Evolutionary conservation across 75 land plant genomes (phyloP), one percentile per base, ranked within the genome.

Genomic region (Pinus albicaulis): DNA sequence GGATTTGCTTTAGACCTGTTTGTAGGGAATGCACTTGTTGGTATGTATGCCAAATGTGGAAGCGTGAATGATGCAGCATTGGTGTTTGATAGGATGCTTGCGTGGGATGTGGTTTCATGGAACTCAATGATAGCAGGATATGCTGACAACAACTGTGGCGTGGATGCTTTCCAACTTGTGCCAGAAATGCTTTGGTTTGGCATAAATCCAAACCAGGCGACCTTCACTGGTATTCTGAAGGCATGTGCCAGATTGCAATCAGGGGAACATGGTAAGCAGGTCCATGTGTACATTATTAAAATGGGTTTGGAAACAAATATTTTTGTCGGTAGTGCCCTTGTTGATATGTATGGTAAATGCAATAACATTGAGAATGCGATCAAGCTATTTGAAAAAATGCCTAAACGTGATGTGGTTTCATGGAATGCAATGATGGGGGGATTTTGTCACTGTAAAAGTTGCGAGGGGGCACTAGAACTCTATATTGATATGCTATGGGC

Each of bases 291-390:
- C 58, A 84, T 84, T 69, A 80, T 84, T 4, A 59, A 72, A 3
- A 38, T 7, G 62, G 66, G 74, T 6, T 66, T 81, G 14, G 76
- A 81, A 53, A 60, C 79, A 66, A 83, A 84, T 77, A 26, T 71
- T 19, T 83, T 84, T 70, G 41, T 84, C 23, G 83, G 79, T 31
- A 81, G 81, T 11, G 78, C 83, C 4, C 68, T 87, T 76, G 77
- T 87, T 59, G 89, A 87, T 52, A 84, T 87, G 89, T 84, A 87
- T 75, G 80, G 81, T 3, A 87, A 87, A 48, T 84, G 89, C 79
- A 83, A 80, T 8, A 77, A 72, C 31, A 59, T 84, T 20, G 72
- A 81, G 3, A 74, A 56, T 70, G 86, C 79, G 16, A 57, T 78
- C 52, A 28, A 74, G 1, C 56, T 63, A 14, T 87, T 87, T 55